These are phyloP conservation scores for Heliosperma pusillum DNA, from an alignment of 148 eudicot species.

Conservation along the genomic window DNA sequence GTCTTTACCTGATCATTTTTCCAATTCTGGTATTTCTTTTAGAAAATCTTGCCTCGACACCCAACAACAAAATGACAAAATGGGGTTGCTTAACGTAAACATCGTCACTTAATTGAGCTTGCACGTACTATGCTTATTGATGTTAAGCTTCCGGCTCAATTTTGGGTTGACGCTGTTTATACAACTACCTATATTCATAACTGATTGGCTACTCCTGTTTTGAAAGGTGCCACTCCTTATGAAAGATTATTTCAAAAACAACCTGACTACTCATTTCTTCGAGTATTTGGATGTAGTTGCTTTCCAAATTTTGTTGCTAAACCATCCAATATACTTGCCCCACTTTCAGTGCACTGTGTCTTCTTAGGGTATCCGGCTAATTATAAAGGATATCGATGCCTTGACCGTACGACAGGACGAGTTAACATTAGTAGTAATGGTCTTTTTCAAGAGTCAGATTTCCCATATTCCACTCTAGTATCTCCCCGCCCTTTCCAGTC, in stretches of 20 bases:
- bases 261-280: no score
- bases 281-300: no score
- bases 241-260: neutral
- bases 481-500: neutral
- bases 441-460: neutral
- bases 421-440: neutral
- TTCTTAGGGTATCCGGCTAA: no score
- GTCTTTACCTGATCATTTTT: no score
- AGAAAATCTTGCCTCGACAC: neutral
- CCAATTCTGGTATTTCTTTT: neutral
- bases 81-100: neutral
- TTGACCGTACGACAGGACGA: neutral
- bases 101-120: neutral
- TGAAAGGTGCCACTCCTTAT: neutral
- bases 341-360: no score
- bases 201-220: neutral
- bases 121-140: neutral
- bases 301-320: neutral
- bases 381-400: no score
- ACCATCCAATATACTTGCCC: neutral
- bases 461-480: neutral
- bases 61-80: constrained; percentile 1
- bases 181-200: neutral
- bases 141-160: neutral
- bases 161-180: neutral